A percentile compares a stretch with the other conserved stretches of the same genome.
These are phyloP conservation scores for Strigomonas culicis DNA, from an alignment of 208 protist genomes.

Conservation along the genomic window DNA sequence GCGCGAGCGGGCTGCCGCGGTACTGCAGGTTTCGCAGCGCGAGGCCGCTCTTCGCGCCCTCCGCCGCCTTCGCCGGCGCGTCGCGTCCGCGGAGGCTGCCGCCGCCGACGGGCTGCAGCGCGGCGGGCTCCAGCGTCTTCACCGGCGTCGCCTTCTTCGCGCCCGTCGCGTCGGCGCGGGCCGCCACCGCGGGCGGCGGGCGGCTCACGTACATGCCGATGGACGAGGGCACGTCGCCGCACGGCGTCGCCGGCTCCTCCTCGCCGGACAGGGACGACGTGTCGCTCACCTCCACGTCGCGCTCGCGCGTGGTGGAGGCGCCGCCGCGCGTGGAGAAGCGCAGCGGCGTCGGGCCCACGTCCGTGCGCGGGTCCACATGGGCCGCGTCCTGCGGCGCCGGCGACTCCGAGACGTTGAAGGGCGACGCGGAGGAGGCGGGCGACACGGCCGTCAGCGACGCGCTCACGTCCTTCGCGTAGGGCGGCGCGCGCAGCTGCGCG, in stretches of 20 bases:
- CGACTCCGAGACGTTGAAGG: not conserved
- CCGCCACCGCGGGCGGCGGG: not conserved
- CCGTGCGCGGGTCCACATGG: too few species aligned
- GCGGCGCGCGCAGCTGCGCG: not conserved
- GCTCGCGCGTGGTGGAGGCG: not conserved
- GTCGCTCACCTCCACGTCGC: not conserved
- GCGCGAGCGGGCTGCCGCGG: not conserved
- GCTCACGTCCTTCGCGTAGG: not conserved
- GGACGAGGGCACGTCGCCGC: slow-evolving; percentile 1
- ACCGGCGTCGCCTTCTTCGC: not conserved
- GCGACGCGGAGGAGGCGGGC: not conserved
- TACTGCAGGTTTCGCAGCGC: not conserved
- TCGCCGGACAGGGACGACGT: not conserved
- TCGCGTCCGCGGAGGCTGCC: not conserved
- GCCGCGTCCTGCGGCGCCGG: not conserved
- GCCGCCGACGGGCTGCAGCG: not conserved
- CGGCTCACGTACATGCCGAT: slow-evolving; percentile 4
- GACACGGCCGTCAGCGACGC: not conserved
- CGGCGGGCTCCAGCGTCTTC: not conserved
- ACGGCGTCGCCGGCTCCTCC: slow-evolving; percentile 2
- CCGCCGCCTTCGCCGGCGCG: not conserved
- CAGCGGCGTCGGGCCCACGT: not conserved
- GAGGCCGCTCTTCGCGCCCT: not conserved
- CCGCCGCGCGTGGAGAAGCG: too few species aligned
- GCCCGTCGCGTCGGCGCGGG: not conserved